A percentile compares a stretch with the other conserved stretches of the same genome.
phyloP scores from a whole-genome alignment of 2,329 filamentous ascomycete species.

The Metarhizium rileyi region DNA sequence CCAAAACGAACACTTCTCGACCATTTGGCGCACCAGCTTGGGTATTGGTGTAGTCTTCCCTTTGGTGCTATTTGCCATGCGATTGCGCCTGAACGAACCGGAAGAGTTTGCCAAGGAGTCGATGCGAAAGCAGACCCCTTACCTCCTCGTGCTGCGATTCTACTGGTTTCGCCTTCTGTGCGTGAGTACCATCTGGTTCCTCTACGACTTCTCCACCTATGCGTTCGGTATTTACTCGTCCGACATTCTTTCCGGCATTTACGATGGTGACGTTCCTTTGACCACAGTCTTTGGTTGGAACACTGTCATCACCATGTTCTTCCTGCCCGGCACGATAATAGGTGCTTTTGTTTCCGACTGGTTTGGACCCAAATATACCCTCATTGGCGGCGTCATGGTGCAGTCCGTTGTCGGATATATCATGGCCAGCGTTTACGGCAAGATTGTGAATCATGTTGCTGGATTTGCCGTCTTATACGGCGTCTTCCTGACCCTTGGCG shows the following conservation, averaged over 20 bases:
- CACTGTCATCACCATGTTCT: constrained; percentile 80
- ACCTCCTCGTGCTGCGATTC: constrained; percentile 46
- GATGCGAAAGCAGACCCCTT: constrained; percentile 53
- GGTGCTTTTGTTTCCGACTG: constrained; percentile 71
- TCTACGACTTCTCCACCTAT: constrained; percentile 83
- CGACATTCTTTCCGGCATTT: constrained; percentile 59
- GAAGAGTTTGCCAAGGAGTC: constrained; percentile 65
- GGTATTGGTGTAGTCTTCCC: constrained; percentile 75
- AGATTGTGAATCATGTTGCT: constrained; percentile 46
- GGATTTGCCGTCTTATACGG: constrained; percentile 27
- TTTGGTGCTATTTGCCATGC: constrained; percentile 58
- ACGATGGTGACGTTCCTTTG: constrained; percentile 48
- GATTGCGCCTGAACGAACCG: constrained; percentile 65
- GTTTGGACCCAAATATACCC: constrained; percentile 66
- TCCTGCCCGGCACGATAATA: constrained; percentile 70
- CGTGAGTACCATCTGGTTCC: constrained; percentile 73
- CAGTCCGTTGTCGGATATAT: constrained; percentile 79
- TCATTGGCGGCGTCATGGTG: constrained; percentile 58
- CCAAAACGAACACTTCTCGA: constrained; percentile 52
- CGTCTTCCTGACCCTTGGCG: constrained; percentile 28
- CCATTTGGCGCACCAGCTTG: constrained; percentile 74
- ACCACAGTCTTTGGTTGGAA: constrained; percentile 83
- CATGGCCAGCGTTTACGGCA: constrained; percentile 71
- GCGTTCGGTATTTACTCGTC: constrained; percentile 80
- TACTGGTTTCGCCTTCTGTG: constrained; percentile 65